Conservation (phyloP, 352 stramenopile genomes). For the Phytophthora multivora region DNA sequence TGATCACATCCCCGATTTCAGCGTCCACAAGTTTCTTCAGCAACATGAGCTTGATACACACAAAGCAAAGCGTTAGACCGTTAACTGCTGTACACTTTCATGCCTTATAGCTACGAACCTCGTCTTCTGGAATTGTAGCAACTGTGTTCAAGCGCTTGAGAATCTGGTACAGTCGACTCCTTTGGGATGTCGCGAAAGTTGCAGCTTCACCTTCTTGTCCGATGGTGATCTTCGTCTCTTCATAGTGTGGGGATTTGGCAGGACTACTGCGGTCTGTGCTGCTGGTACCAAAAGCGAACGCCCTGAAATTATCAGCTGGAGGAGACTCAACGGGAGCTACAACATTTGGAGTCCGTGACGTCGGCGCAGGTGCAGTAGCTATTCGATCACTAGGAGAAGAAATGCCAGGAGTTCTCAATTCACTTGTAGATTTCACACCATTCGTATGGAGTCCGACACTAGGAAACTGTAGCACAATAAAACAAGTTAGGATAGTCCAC, state of each 20-base stretch:
- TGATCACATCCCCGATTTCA: constrained; percentile 75
- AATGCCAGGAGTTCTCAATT: constrained; percentile 17
- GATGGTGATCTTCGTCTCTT: constrained; percentile 68
- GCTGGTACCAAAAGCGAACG: constrained; percentile 14
- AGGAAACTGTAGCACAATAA: constrained; percentile 7
- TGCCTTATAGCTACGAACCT: constrained; percentile 32
- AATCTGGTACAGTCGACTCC: constrained; percentile 66
- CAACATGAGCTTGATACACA: constrained; percentile 44
- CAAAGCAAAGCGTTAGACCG: constrained; percentile 6
- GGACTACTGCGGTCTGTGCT: not conserved
- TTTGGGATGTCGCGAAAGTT: constrained; percentile 54
- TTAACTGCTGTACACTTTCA: not conserved
- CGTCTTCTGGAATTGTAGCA: constrained; percentile 56
- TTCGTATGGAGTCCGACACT: constrained; percentile 3
- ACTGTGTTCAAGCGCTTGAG: constrained; percentile 60
- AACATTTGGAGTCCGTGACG: constrained; percentile 4
- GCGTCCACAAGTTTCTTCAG: constrained; percentile 79
- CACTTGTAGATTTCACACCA: constrained; percentile 23
- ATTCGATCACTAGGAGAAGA: constrained; percentile 12
- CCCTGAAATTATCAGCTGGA: not conserved
- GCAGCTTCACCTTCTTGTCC: constrained; percentile 36
- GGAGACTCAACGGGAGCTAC: constrained; percentile 1
- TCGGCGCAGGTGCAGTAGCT: constrained; percentile 25
- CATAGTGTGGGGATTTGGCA: constrained; percentile 27
- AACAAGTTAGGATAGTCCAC: not conserved